Conservation (phyloP, 768 basidiomycete species). For the Lentinula sp. region DNA sequence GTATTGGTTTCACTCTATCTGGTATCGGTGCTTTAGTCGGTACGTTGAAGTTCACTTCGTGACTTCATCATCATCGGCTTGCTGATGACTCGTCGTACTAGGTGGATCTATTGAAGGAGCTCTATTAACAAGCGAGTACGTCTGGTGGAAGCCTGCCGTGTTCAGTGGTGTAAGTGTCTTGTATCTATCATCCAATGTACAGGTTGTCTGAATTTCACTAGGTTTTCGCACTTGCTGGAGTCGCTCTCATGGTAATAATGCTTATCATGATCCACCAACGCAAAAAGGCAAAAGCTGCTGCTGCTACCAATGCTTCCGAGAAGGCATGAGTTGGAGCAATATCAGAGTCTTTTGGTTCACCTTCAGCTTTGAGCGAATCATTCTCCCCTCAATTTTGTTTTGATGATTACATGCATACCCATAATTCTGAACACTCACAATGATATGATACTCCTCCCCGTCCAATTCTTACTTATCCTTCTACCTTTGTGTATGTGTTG, state of each 20-base stretch:
- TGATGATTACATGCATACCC: too few species aligned
- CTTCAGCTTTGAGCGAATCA: too few species aligned
- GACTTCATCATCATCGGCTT: not conserved
- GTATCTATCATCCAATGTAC: not conserved
- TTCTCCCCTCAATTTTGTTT: too few species aligned
- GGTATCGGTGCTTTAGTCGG: conserved; percentile 20
- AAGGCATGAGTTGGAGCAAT: not conserved
- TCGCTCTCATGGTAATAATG: not conserved
- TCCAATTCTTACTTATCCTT: too few species aligned
- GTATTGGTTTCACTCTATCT: conserved; percentile 22
- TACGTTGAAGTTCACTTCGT: conserved; percentile 4
- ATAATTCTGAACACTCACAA: too few species aligned
- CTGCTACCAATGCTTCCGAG: not conserved
- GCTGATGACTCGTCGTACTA: not conserved
- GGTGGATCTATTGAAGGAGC: conserved; percentile 34
- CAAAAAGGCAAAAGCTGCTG: not conserved
- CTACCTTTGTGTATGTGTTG: too few species aligned
- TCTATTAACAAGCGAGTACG: conserved; percentile 22
- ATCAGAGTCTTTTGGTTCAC: too few species aligned
- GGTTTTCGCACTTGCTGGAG: not conserved
- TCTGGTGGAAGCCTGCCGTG: conserved; percentile 34
- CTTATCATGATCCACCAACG: not conserved
- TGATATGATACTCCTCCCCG: too few species aligned
- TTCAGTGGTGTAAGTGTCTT: conserved; percentile 23
- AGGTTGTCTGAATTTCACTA: not conserved